Conservation (phyloP, 108 stramenopile species). For the Hondaea fermentalgiana region DNA sequence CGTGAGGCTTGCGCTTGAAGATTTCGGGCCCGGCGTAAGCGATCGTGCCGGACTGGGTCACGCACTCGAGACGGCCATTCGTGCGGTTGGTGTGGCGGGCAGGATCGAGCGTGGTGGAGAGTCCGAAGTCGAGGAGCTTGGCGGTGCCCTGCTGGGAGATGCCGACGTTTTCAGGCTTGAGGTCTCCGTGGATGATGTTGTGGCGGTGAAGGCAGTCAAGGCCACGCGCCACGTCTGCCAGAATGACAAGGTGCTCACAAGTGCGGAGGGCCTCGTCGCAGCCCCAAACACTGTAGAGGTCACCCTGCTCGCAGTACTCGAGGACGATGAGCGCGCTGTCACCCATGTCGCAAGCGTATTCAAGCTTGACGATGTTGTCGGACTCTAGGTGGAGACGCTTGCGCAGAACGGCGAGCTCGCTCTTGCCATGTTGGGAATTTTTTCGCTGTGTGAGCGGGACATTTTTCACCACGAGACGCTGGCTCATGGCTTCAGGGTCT, state of each 20-base stretch:
- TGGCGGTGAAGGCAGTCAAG: constrained; percentile 14
- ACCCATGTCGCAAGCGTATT: neutral
- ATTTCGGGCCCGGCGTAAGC: neutral
- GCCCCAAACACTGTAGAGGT: neutral
- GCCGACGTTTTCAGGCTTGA: constrained; percentile 36
- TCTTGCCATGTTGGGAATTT: neutral
- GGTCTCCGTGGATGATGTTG: constrained; percentile 32
- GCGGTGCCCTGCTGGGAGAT: constrained; percentile 2
- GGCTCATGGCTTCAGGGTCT: neutral
- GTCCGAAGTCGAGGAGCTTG: constrained; percentile 31
- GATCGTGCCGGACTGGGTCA: neutral
- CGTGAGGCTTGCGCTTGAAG: neutral
- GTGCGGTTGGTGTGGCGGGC: neutral
- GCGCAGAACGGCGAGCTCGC: neutral
- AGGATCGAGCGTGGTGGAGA: neutral
- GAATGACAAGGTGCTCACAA: neutral
- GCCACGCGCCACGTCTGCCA: constrained; percentile 1
- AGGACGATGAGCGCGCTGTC: neutral
- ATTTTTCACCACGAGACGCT: neutral
- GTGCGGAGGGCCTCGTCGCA: neutral
- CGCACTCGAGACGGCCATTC: constrained; percentile 1
- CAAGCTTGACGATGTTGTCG: neutral
- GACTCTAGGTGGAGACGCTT: neutral
- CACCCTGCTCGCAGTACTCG: constrained; percentile 9
- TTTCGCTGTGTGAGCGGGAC: neutral